These are phyloP conservation scores for Zygnema circumcarinatum DNA, from an alignment of 139 green algal genomes.

Conservation along the genomic window DNA sequence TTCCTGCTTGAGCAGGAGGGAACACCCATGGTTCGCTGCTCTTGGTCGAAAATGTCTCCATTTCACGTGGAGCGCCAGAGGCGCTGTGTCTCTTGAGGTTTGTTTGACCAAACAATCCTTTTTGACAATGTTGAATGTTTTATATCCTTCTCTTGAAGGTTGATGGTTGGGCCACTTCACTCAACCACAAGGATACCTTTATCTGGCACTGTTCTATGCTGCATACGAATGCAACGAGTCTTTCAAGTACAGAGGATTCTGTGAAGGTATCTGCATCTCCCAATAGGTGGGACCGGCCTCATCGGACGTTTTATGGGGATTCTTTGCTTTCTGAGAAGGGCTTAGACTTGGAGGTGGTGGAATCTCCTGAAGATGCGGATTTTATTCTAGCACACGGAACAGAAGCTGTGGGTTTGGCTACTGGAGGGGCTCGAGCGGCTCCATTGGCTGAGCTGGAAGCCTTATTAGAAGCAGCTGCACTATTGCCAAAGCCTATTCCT, in stretches of 20 bases:
- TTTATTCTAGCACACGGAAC: constrained; percentile 93
- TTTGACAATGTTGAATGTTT: too few species aligned
- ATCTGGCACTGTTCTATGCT: too few species aligned
- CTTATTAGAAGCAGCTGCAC: constrained; percentile 17
- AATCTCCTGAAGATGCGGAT: constrained; percentile 70
- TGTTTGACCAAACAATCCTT: too few species aligned
- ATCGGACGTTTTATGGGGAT: background rate
- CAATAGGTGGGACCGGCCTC: too few species aligned
- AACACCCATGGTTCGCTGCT: constrained; percentile 52
- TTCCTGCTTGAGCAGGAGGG: constrained; percentile 29
- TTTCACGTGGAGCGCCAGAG: constrained; percentile 80
- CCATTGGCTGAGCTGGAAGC: constrained; percentile 31
- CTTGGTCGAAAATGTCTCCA: constrained; percentile 71
- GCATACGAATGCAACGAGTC: too few species aligned
- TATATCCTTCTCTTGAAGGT: too few species aligned
- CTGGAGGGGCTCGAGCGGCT: background rate
- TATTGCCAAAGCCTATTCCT: constrained; percentile 55
- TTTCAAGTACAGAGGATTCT: too few species aligned
- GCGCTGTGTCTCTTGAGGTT: constrained; percentile 38
- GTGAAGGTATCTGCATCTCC: too few species aligned
- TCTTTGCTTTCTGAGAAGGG: constrained; percentile 15
- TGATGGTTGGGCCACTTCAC: too few species aligned
- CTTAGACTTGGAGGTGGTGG: constrained; percentile 44
- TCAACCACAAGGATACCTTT: too few species aligned
- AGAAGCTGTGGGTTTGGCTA: constrained; percentile 65